Evolutionary conservation across 805 yeast species (phyloP).

Genomic region (Pichia paraexigua): DNA sequence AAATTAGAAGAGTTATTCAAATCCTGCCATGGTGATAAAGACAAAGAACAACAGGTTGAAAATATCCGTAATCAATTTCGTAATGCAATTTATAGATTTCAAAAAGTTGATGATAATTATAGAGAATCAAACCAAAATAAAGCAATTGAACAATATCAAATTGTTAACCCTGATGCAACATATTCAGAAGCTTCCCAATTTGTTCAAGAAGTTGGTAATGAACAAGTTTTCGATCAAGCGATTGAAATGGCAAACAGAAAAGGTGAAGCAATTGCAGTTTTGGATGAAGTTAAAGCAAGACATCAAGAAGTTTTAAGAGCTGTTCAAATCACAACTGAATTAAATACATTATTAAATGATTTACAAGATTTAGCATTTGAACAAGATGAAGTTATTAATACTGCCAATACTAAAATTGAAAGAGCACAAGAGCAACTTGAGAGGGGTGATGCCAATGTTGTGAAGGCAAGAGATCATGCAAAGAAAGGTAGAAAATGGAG

Average conservation of each 20-base stretch:
- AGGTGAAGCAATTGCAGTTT: slow-evolving; percentile 92
- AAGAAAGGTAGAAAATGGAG: slow-evolving; percentile 85
- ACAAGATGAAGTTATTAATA: slow-evolving; percentile 83
- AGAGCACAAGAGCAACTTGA: slow-evolving; percentile 87
- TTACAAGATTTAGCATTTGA: slow-evolving; percentile 95
- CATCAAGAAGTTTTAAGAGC: slow-evolving; percentile 91
- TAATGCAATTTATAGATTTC: slow-evolving; percentile 77
- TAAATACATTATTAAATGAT: slow-evolving; percentile 89
- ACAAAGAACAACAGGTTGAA: slow-evolving; percentile 87
- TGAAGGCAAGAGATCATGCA: slow-evolving; percentile 82
- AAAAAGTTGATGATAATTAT: slow-evolving; percentile 79
- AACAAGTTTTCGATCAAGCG: slow-evolving; percentile 93
- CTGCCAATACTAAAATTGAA: slow-evolving; percentile 71
- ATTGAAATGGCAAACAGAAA: slow-evolving; percentile 77
- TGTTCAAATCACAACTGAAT: slow-evolving; percentile 92
- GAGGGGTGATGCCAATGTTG: slow-evolving; percentile 89
- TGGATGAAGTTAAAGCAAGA: slow-evolving; percentile 92
- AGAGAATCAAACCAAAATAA: slow-evolving; percentile 76
- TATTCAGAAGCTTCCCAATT: slow-evolving; percentile 79
- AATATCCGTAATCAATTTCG: slow-evolving; percentile 78
- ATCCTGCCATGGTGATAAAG: slow-evolving; percentile 59
- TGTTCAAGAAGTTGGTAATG: slow-evolving; percentile 75
- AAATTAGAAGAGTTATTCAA: slow-evolving; percentile 73
- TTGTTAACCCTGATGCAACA: slow-evolving; percentile 80
- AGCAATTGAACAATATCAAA: slow-evolving; percentile 87